Base-by-base conservation (phyloP, 1,284 basidiomycete genomes). In the Cutaneotrichosporon mucoides region DNA sequence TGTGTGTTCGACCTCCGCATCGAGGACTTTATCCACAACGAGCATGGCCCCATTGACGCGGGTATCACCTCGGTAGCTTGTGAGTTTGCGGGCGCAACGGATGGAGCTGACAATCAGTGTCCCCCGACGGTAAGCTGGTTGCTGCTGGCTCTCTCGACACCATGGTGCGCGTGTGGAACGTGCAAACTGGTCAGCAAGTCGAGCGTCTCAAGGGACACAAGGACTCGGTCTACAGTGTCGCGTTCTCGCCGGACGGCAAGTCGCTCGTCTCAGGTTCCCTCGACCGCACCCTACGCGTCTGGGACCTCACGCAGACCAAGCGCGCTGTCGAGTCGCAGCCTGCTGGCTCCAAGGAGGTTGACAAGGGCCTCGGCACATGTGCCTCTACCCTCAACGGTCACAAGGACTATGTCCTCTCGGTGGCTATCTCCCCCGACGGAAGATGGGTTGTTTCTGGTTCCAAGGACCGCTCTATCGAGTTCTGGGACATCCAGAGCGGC, bases 401-500 rank as follows among this genome's bases (percentile, higher is more conserved):
- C 78, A 92, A 91, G 82, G 78, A 79, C 65, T 79, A 79, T 54
- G 78, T 79, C 37, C 71, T 79, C 43, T 78, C 76, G 37, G 78
- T 79, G 42, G 88, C 88, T 16, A 88, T 90, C 59, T 88, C 88
- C 24, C 87, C 88, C 57, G 90, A 95, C 73, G 88, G 88, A 33
- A 84, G 86, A 64, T 94, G 89, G 87, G 86, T 94, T 65, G 89
- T 92, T 3, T 91, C 89, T 16, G 90, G 91, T 33, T 92, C 89
- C 16, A 94, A 94, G 75, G 92, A 96, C 76, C 85, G 91, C 33
- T 86, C 87, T 1, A 89, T 95, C 41, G 87, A 90, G 73, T 89
- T 92, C 73, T 95, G 91, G 90, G 89, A 94, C 71, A 84, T 88
- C 13, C 81, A 82, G 61, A 85, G 83, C 6, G 88, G 85, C 1